Base-by-base conservation (phyloP, 2,329 filamentous ascomycete species). In the Aspergillus fischeri region DNA sequence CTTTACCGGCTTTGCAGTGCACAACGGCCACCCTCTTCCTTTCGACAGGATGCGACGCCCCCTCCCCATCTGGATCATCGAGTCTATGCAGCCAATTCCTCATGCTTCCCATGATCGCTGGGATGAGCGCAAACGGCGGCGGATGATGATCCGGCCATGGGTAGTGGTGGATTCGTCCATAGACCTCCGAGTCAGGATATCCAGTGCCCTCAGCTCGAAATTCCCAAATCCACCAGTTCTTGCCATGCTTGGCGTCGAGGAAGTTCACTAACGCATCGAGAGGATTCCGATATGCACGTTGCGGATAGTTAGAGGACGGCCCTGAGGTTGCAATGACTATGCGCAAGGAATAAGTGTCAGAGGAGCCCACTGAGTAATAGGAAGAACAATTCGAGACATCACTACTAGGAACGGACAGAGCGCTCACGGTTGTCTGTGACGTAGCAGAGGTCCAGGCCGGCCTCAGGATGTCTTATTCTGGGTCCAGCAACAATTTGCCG, bases 61-160 rank as follows among this genome's bases (percentile, higher is more conserved):
- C 56, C 3, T 67, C 63, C 11, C 54, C 59, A 41, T 66, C 58
- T n/a, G 72, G 61, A 1, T 59, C 62, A 6, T 67, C 67, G 9
- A 72, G 69, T 0, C 75, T 72, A 49, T 82, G 79, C 53, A 95
- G 73, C 91, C 93, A 97, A 68, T 93, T 90, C 59, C 90, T 83
- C 92, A 99, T 97, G 67, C 89, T 90, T 1, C 87, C 92, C 83
- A 97, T 86, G 60, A 97, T 92, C 75, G 91, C 81, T 0, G 93
- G 93, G 38, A 99, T 87, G 21, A 97, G 80, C 24, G 86, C 83
- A 68, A 99, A 99, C 0, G 94, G 94, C 53, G 94, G 94, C 3
- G 94, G 94, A 71, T 99, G 94, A 71, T 99, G 94, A 71, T 99
- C 94, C 0, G 94, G 94, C 86, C 91, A 99, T 0, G 94, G 94